Percentiles rank a stretch among this genome's conserved stretches.
Conservation (phyloP, 331 rosid species). For the Arachis monticola region DNA sequence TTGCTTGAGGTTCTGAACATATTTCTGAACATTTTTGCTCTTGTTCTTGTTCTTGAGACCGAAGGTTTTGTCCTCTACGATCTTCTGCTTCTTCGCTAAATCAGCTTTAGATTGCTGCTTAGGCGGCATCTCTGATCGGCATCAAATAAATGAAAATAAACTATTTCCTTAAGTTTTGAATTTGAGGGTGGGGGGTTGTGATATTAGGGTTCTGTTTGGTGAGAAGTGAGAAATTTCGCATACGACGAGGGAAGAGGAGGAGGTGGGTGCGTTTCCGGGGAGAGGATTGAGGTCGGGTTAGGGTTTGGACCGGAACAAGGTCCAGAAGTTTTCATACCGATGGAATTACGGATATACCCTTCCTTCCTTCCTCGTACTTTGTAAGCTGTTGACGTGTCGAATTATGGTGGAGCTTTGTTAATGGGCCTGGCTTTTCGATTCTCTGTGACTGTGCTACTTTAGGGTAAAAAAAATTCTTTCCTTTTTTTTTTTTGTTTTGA, state of each 20-base stretch:
- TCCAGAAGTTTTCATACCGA: conserved; percentile 17
- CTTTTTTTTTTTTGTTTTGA: too few relatives aligned
- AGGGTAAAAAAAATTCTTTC: too few relatives aligned
- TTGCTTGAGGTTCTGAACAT: conserved; percentile 79
- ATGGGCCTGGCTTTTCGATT: neutral
- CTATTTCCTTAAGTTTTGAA: too few relatives aligned
- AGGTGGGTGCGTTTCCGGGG: neutral
- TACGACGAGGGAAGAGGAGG: neutral
- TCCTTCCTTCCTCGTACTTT: neutral
- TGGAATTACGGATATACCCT: conserved; percentile 32
- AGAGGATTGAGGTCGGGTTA: conserved; percentile 11
- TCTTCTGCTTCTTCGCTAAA: conserved; percentile 95
- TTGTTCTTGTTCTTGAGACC: conserved; percentile 97
- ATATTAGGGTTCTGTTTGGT: neutral
- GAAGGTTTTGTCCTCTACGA: conserved; percentile 96
- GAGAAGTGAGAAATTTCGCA: too few relatives aligned
- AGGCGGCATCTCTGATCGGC: conserved; percentile 80
- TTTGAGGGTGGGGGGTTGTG: neutral
- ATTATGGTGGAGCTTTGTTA: neutral
- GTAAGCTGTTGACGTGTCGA: neutral
- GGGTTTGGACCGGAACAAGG: conserved; percentile 28
- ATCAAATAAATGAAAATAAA: conserved; percentile 16
- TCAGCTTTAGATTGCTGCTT: conserved; percentile 87
- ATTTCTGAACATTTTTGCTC: conserved; percentile 92
- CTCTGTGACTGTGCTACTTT: too few relatives aligned